phyloP scores from a whole-genome alignment of 768 basidiomycete genomes.

The Rhodotorula paludigena region DNA sequence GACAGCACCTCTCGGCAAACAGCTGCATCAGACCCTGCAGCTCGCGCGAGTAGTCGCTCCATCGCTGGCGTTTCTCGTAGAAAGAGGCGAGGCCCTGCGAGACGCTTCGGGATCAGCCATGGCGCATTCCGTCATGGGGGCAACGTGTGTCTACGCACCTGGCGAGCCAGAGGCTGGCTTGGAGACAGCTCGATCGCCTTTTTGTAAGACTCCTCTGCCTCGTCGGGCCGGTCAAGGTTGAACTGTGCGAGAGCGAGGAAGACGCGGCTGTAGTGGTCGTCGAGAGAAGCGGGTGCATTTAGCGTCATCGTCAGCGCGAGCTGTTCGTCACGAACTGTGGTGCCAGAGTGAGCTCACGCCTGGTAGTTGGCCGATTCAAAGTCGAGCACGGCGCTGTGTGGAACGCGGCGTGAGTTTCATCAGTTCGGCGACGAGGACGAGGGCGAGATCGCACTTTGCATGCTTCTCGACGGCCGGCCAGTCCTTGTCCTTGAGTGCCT shows the following conservation, averaged over 20 bases:
- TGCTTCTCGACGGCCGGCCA: slow-evolving; percentile 63
- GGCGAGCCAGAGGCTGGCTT: slow-evolving; percentile 61
- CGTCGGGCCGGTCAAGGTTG: slow-evolving; percentile 64
- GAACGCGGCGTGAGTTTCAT: slow-evolving; percentile 44
- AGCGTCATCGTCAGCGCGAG: background rate
- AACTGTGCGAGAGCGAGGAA: slow-evolving; percentile 75
- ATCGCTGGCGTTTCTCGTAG: slow-evolving; percentile 62
- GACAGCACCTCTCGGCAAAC: slow-evolving; percentile 56
- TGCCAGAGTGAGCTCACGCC: slow-evolving; percentile 56
- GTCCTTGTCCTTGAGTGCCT: slow-evolving; percentile 69
- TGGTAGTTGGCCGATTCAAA: slow-evolving; percentile 75
- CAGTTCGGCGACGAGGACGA: background rate
- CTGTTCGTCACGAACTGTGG: background rate
- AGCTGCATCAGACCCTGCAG: slow-evolving; percentile 59
- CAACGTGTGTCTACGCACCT: background rate
- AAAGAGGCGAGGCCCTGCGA: slow-evolving; percentile 66
- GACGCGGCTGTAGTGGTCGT: slow-evolving; percentile 61
- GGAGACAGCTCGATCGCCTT: slow-evolving; percentile 69
- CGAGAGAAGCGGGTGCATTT: background rate
- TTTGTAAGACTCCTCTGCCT: slow-evolving; percentile 80
- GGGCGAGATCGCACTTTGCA: slow-evolving; percentile 60
- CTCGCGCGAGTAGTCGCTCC: slow-evolving; percentile 57
- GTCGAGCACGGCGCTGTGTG: slow-evolving; percentile 40
- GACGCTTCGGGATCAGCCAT: background rate
- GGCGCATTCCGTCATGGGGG: background rate